These are phyloP conservation scores for Fragaria ananassa DNA, from an alignment of 306 rosid species.

Conservation along the genomic window DNA sequence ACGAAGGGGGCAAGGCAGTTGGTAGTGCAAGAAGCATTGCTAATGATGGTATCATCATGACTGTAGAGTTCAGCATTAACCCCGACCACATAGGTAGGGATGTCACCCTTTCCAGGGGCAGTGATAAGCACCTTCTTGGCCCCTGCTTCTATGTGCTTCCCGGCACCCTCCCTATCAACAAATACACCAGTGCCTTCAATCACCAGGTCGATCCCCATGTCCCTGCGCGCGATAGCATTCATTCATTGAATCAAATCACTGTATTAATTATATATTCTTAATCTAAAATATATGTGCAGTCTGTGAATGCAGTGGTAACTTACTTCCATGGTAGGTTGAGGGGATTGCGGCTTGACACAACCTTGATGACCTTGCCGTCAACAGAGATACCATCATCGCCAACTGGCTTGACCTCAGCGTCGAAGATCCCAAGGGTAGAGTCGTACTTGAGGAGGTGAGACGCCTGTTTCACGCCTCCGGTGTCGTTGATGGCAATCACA, in stretches of 20 bases:
- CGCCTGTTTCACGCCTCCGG: constrained; percentile 95
- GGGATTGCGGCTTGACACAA: constrained; percentile 83
- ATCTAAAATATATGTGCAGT: neutral
- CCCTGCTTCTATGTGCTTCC: constrained; percentile 87
- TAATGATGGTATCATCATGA: constrained; percentile 70
- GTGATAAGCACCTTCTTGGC: constrained; percentile 97
- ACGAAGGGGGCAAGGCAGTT: constrained; percentile 99
- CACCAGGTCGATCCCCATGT: constrained; percentile 78
- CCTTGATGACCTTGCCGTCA: constrained; percentile 86
- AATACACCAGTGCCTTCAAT: constrained; percentile 99
- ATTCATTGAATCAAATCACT: neutral
- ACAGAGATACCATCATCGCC: constrained; percentile 68
- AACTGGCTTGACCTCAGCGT: constrained; percentile 83
- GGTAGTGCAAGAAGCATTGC: constrained; percentile 99
- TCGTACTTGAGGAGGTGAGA: constrained; percentile 99
- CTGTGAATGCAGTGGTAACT: constrained; percentile 22
- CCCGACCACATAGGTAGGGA: constrained; percentile 94
- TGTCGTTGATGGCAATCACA: constrained; percentile 87
- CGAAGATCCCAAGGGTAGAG: constrained; percentile 92
- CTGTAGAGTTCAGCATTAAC: constrained; percentile 78
- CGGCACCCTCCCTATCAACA: constrained; percentile 96
- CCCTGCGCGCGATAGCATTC: constrained; percentile 38
- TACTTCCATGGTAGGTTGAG: constrained; percentile 86
- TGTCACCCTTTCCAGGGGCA: constrained; percentile 98
- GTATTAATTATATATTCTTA: neutral